A percentile compares a stretch with the other conserved stretches of the same genome.
Conservation (phyloP, 129 eudicot genomes). For the Tagetes erecta region DNA sequence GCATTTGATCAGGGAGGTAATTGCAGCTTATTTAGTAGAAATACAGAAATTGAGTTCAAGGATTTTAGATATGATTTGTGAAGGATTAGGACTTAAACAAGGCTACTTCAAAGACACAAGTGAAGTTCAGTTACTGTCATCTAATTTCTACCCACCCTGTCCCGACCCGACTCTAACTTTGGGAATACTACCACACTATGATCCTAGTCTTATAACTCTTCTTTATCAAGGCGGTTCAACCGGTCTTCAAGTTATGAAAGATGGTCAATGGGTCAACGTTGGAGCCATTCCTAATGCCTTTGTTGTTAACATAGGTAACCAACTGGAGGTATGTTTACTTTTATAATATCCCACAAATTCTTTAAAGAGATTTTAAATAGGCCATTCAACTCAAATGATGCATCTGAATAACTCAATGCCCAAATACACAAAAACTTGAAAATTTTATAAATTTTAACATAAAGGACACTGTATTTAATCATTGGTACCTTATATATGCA, state of each 20-base stretch:
- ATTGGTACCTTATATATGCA: neutral
- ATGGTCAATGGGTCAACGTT: constrained; percentile 61
- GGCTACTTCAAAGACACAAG: constrained; percentile 48
- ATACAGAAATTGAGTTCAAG: constrained; percentile 48
- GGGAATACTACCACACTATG: constrained; percentile 58
- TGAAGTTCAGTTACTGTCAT: constrained; percentile 49
- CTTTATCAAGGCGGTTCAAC: constrained; percentile 43
- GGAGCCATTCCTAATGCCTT: constrained; percentile 58
- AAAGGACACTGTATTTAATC: neutral
- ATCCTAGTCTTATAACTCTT: constrained; percentile 56
- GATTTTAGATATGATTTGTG: constrained; percentile 52
- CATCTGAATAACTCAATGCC: neutral
- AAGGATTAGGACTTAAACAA: constrained; percentile 68
- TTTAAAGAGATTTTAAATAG: neutral
- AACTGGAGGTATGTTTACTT: constrained; percentile 50
- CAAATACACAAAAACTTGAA: neutral
- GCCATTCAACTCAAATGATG: neutral
- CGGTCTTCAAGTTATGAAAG: constrained; percentile 66
- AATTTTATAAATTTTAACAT: neutral
- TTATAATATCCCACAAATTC: neutral
- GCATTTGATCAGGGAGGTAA: constrained; percentile 45
- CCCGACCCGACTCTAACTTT: constrained; percentile 77
- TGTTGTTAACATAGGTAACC: constrained; percentile 64
- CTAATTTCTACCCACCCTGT: constrained; percentile 68
- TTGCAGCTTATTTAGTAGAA: constrained; percentile 43